A percentile compares a stretch with the other conserved stretches of the same genome.
phyloP scores from a whole-genome alignment of 1,139 yeast species.

The Saccharomyces hybrid region DNA sequence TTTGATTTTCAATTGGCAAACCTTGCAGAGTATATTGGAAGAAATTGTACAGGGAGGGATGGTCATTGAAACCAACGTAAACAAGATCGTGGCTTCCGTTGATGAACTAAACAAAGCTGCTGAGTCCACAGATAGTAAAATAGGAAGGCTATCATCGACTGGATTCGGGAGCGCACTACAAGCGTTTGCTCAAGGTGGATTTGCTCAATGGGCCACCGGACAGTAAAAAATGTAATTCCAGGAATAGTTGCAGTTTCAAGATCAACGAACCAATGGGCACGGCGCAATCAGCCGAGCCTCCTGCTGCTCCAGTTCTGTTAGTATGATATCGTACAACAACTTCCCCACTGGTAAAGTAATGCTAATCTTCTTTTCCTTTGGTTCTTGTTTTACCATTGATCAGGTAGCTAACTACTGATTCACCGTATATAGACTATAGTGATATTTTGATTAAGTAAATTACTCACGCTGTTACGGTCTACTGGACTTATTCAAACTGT shows the following conservation, averaged over 20 bases:
- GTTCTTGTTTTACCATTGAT: neutral
- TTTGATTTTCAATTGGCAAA: conserved; percentile 96
- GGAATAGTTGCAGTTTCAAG: neutral
- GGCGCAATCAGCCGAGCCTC: neutral
- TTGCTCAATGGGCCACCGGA: conserved; percentile 30
- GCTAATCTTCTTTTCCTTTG: neutral
- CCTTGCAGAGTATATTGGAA: conserved; percentile 79
- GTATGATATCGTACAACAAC: neutral
- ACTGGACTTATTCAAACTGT: no score
- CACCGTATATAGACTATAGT: no score
- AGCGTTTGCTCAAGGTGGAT: conserved; percentile 28
- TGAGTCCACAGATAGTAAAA: conserved; percentile 19
- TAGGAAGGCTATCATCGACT: conserved; percentile 15
- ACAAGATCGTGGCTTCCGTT: conserved; percentile 74
- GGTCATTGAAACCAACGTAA: conserved; percentile 92
- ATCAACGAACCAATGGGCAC: neutral
- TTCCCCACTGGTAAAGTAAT: no score
- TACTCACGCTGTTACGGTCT: no score
- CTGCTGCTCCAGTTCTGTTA: neutral
- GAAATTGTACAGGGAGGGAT: conserved; percentile 96
- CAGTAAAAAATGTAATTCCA: conserved; percentile 14
- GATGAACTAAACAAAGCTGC: conserved; percentile 32
- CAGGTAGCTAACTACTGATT: no score
- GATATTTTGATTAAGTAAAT: no score
- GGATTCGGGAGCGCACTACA: conserved; percentile 27